Evolutionary conservation across 2,329 filamentous ascomycete species (phyloP), one percentile per base, ranked within the genome.

Genomic region (Neopestalotiopsis rosae): DNA sequence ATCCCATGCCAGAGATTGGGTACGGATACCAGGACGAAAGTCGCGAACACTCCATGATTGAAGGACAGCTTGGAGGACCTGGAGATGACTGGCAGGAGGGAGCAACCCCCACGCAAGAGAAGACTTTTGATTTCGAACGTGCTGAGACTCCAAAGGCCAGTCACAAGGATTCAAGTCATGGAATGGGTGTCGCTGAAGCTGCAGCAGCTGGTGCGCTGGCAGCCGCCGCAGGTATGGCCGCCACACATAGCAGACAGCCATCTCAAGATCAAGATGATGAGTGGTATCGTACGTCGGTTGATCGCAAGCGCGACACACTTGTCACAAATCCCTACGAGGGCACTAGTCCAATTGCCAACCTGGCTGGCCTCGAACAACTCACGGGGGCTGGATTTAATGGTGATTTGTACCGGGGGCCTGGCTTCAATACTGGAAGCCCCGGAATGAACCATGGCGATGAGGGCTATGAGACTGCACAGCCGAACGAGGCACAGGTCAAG

Each of bases 401-500:
- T 57, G 74, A 78, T 17, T 72, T 73, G 45, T 87, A 85, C 71
- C 79, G 80, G 67, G 78, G 24, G 24, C 24, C 81, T 73, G 78
- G 83, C 72, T 85, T 87, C 80, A 77, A 87, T 78, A 80, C 87
- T 72, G 81, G 88, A 79, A 86, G 90, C 77, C 87, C 88, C 85
- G 74, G 88, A 85, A 58, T 85, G 87, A 69, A 88, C 84, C 69
- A 93, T 91, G 78, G 84, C 82, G 94, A 98, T 76, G 95, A 98
- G 82, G 95, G 95, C 7, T 98, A 98, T 81, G 95, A 95, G 72
- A 97, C 95, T 30, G 94, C 89, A 67, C 88, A 85, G 2, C 87
- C 87, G 2, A 86, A 87, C 71, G 86, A 87, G 72, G 75, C 84
- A 45, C 80, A 85, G 62, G 79, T 83, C 17, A 87, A 89, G 75